Conservation (phyloP, 306 rosid genomes). For the Trifolium subterraneum region DNA sequence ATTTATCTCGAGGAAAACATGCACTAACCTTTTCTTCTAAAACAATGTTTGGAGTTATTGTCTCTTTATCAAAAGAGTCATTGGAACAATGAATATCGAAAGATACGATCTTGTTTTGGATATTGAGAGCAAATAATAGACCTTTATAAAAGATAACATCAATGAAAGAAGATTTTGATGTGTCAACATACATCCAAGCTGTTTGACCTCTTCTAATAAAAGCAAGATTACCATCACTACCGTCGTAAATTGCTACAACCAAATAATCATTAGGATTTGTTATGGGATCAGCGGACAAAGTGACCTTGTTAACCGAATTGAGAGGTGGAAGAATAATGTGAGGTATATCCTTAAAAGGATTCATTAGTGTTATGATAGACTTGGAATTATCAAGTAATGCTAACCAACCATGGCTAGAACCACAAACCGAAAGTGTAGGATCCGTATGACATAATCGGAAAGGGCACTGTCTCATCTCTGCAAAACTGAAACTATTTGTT, state of each 20-base stretch:
- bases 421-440: not conserved
- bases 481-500: not conserved
- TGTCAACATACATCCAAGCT: not conserved
- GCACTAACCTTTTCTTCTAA: not conserved
- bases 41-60: not conserved
- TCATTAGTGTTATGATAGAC: not conserved
- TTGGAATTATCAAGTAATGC: not conserved
- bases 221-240: not conserved
- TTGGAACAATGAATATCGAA: not conserved
- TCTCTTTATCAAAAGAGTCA: not conserved
- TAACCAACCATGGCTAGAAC: slow-evolving; percentile 9
- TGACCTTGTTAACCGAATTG: not conserved
- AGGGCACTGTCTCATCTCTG: not conserved
- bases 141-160: not conserved
- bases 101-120: not conserved
- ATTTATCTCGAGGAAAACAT: not conserved
- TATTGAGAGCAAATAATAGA: not conserved
- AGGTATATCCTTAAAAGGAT: not conserved
- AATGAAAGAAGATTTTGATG: not conserved
- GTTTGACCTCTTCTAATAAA: not conserved
- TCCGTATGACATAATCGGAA: not conserved
- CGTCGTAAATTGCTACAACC: not conserved
- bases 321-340: not conserved
- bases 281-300: not conserved
- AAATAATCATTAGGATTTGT: not conserved